Percentiles rank a stretch among this genome's conserved stretches.
Conservation (phyloP, 2,329 filamentous ascomycete genomes). For the Cyanodermella asteris region DNA sequence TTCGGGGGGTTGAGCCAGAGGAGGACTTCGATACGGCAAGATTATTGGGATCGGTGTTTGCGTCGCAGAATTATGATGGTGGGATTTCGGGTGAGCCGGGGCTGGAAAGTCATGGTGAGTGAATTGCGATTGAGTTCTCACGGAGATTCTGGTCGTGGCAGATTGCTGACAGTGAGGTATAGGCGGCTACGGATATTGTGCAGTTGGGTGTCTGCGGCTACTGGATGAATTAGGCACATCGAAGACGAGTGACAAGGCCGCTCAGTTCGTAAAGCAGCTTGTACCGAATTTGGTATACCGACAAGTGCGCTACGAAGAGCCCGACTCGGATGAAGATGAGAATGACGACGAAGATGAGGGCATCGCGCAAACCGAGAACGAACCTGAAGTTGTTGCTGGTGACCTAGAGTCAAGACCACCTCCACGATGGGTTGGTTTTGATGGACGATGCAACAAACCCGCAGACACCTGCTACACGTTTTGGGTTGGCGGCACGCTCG, state of each 20-base stretch:
- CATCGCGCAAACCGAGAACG: neutral
- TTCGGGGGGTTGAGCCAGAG: no score
- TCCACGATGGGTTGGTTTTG: conserved; percentile 52
- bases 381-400: neutral
- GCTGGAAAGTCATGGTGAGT: conserved; percentile 62
- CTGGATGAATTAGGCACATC: no score
- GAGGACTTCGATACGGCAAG: conserved; percentile 54
- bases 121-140: no score
- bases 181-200: no score
- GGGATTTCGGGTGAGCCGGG: conserved; percentile 59
- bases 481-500: conserved; percentile 55
- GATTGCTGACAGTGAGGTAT: no score
- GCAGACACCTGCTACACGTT: conserved; percentile 93
- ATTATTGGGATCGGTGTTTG: conserved; percentile 33
- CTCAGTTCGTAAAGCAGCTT: no score
- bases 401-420: conserved; percentile 9
- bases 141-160: no score
- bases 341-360: conserved; percentile 9
- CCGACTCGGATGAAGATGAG: conserved; percentile 20
- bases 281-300: conserved; percentile 6
- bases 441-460: conserved; percentile 74
- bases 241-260: no score
- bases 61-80: conserved; percentile 47
- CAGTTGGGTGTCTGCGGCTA: no score
- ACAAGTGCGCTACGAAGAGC: conserved; percentile 5